A percentile compares a stretch with the other conserved stretches of the same genome.
These are phyloP conservation scores for Globomyces sp. DNA, from an alignment of 371 early-diverging fungal species.

Conservation along the genomic window DNA sequence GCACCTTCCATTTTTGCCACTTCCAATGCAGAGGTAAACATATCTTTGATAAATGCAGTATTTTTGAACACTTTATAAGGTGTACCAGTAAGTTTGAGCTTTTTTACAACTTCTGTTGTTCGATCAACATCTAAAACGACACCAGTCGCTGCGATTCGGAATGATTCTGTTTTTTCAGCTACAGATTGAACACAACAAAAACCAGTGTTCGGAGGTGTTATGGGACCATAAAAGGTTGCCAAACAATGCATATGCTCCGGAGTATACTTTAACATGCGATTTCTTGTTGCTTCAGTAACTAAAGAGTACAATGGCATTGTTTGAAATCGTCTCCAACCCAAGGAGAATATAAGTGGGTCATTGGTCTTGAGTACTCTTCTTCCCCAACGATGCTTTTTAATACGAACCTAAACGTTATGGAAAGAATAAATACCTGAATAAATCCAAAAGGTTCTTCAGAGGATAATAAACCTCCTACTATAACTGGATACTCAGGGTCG, in stretches of 20 bases:
- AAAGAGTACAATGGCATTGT: slow-evolving; percentile 93
- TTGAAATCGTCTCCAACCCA: slow-evolving; percentile 99
- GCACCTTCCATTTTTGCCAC: slow-evolving; percentile 99
- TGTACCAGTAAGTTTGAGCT: slow-evolving; percentile 96
- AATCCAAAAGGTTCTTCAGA: slow-evolving; percentile 91
- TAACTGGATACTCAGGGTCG: slow-evolving; percentile 80
- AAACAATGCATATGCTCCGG: slow-evolving; percentile 99
- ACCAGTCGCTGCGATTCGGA: slow-evolving; percentile 95
- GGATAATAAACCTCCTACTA: slow-evolving; percentile 86
- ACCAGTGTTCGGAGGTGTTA: slow-evolving; percentile 92
- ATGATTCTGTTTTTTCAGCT: slow-evolving; percentile 67
- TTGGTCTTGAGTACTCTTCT: slow-evolving; percentile 95
- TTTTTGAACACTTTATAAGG: slow-evolving; percentile 95
- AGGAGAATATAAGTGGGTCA: slow-evolving; percentile 94
- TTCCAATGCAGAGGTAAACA: slow-evolving; percentile 98
- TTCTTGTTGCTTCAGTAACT: slow-evolving; percentile 84
- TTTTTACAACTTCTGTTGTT: slow-evolving; percentile 92
- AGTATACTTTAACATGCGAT: slow-evolving; percentile 98
- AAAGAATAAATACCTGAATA: slow-evolving; percentile 53
- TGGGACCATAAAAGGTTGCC: slow-evolving; percentile 87
- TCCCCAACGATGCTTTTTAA: slow-evolving; percentile 98
- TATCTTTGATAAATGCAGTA: slow-evolving; percentile 98
- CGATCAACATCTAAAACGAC: slow-evolving; percentile 91
- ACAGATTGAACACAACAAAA: slow-evolving; percentile 91
- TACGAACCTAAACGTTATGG: slow-evolving; percentile 54